phyloP scores from a whole-genome alignment of 208 protist genomes.

The Leishmania aethiopica region DNA sequence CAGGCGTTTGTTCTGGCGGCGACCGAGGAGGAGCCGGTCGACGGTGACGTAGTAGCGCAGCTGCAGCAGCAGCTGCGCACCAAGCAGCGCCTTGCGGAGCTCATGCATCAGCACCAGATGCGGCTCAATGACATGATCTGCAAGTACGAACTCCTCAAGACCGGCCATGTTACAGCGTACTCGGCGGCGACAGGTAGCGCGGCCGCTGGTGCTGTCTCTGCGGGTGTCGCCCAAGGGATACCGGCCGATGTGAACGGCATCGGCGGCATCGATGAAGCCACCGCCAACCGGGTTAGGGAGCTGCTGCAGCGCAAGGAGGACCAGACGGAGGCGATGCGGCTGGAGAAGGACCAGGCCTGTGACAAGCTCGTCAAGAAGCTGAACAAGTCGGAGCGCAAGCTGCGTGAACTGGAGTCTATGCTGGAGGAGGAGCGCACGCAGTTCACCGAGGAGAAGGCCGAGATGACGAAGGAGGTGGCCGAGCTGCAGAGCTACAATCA shows the following conservation, averaged over 20 bases:
- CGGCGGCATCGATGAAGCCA: conserved; percentile 53
- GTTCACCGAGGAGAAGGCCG: conserved; percentile 72
- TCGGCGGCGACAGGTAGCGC: conserved; percentile 3
- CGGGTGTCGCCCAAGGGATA: not conserved
- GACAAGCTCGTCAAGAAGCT: conserved; percentile 92
- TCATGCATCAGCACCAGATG: conserved; percentile 86
- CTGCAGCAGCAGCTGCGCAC: conserved; percentile 90
- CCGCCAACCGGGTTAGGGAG: conserved; percentile 70
- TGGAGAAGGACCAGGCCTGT: conserved; percentile 78
- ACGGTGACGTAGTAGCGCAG: conserved; percentile 75
- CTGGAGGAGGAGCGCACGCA: conserved; percentile 83
- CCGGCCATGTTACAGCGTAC: conserved; percentile 68
- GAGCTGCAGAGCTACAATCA: conserved; percentile 82
- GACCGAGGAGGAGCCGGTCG: conserved; percentile 63
- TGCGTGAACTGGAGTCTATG: conserved; percentile 74
- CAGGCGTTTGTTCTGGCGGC: conserved; percentile 75
- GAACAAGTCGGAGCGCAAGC: conserved; percentile 85
- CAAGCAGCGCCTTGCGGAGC: conserved; percentile 84
- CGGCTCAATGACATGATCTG: conserved; percentile 83
- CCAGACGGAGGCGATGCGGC: conserved; percentile 71
- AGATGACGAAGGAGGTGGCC: conserved; percentile 63
- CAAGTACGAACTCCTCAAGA: conserved; percentile 90
- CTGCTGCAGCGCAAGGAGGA: conserved; percentile 88
- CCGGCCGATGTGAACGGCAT: conserved; percentile 9
- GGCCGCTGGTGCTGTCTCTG: not conserved